Percentiles rank a stretch among this genome's conserved stretches.
Evolutionary conservation across 305 asterid species (phyloP).

Genomic region (Striga hermonthica): DNA sequence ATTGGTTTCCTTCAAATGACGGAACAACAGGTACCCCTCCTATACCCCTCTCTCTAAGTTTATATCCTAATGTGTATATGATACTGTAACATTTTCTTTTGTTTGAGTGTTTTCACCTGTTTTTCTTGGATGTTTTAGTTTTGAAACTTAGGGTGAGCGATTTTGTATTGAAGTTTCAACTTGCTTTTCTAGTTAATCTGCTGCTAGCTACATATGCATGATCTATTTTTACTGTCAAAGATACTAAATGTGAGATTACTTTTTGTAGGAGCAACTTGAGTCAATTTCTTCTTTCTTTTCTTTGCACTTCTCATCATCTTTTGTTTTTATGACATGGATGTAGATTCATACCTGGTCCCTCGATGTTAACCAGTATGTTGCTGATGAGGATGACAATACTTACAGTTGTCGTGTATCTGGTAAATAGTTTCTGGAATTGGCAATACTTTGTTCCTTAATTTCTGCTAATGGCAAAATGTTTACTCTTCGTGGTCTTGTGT

Average conservation of each 20-base stretch:
- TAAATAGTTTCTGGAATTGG: conserved; percentile 39
- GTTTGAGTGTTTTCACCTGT: conserved; percentile 7
- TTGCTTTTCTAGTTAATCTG: conserved; percentile 18
- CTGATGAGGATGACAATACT: conserved; percentile 93
- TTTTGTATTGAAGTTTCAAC: conserved; percentile 4
- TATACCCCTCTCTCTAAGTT: neutral
- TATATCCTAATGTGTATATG: neutral
- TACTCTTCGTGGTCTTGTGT: conserved; percentile 6
- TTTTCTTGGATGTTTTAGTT: neutral
- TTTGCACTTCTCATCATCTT: conserved; percentile 23
- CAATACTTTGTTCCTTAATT: conserved; percentile 13
- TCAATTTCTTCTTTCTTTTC: conserved; percentile 16
- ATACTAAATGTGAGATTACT: neutral
- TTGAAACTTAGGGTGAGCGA: conserved; percentile 4
- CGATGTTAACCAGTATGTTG: conserved; percentile 92
- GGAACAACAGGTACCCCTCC: conserved; percentile 74
- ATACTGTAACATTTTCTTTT: conserved; percentile 20
- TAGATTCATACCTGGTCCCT: conserved; percentile 79
- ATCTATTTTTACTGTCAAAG: conserved; percentile 1
- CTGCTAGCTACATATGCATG: conserved; percentile 14
- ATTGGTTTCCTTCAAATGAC: conserved; percentile 90
- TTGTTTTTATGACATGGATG: conserved; percentile 31
- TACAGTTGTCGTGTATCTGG: conserved; percentile 96
- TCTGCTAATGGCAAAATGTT: conserved; percentile 12
- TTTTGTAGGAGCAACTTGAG: conserved; percentile 11